A percentile compares a stretch with the other conserved stretches of the same genome.
These are phyloP conservation scores for Prunus salicina DNA, from an alignment of 306 rosid genomes.

Conservation along the genomic window DNA sequence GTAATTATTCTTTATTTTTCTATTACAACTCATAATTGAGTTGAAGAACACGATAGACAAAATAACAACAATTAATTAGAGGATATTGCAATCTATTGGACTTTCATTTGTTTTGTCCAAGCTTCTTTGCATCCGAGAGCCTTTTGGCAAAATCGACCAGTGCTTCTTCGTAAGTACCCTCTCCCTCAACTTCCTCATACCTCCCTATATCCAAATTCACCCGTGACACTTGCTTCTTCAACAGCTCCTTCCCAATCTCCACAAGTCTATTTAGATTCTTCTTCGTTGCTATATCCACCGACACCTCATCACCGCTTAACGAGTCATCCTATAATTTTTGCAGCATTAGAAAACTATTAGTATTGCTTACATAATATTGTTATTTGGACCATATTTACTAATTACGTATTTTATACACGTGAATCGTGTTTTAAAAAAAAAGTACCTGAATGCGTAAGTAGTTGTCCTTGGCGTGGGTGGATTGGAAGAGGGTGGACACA, in stretches of 20 bases:
- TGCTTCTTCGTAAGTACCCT: conserved; percentile 37
- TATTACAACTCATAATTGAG: neutral
- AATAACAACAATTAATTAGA: neutral
- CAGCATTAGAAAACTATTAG: neutral
- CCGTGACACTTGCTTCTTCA: conserved; percentile 32
- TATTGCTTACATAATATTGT: neutral
- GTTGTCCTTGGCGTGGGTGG: conserved; percentile 14
- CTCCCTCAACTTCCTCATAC: conserved; percentile 17
- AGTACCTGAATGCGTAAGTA: conserved; percentile 54
- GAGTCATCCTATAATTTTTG: conserved; percentile 24
- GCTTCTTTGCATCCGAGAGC: conserved; percentile 27
- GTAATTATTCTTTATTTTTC: neutral
- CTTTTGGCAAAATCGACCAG: conserved; percentile 27
- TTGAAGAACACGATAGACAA: neutral
- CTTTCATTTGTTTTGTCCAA: neutral
- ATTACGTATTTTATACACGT: neutral
- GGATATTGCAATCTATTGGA: neutral
- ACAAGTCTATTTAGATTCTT: conserved; percentile 29
- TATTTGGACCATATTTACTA: neutral
- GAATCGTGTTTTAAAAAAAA: neutral
- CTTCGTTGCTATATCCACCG: conserved; percentile 29
- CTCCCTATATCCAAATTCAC: conserved; percentile 40
- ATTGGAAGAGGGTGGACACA: conserved; percentile 38
- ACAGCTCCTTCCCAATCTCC: conserved; percentile 27
- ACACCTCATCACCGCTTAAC: neutral